Evolutionary conservation across 2,329 filamentous ascomycete species (phyloP).

Genomic region (Aspergillus japonicus): DNA sequence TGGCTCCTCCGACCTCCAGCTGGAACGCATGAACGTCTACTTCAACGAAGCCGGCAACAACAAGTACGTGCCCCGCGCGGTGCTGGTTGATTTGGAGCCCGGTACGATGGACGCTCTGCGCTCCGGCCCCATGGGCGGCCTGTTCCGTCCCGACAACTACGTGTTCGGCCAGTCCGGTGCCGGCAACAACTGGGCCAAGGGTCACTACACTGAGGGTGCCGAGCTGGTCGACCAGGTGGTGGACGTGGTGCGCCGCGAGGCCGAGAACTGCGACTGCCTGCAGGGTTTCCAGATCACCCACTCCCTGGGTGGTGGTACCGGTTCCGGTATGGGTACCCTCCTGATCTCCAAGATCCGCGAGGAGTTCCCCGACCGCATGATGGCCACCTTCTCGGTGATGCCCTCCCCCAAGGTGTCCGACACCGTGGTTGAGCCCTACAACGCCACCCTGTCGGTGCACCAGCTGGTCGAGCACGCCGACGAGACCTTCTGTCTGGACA

Average conservation of each 20-base stretch:
- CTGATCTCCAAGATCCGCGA: slow-evolving; percentile 99
- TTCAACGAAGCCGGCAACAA: slow-evolving; percentile 91
- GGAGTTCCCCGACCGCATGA: slow-evolving; percentile 99
- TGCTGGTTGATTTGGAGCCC: slow-evolving; percentile 98
- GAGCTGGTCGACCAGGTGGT: slow-evolving; percentile 98
- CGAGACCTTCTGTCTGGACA: slow-evolving; percentile 99
- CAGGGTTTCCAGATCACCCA: slow-evolving; percentile 99
- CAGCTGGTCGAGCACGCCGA: slow-evolving; percentile 99
- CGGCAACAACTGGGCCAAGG: slow-evolving; percentile 99
- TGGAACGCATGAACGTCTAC: slow-evolving; percentile 99
- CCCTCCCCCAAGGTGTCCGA: slow-evolving; percentile 99
- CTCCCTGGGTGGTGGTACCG: slow-evolving; percentile 99
- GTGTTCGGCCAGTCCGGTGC: slow-evolving; percentile 99
- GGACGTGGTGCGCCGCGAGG: slow-evolving; percentile 97
- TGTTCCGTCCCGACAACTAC: slow-evolving; percentile 99
- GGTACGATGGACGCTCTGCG: slow-evolving; percentile 99
- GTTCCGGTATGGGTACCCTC: slow-evolving; percentile 99
- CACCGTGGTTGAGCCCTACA: slow-evolving; percentile 99
- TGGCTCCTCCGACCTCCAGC: slow-evolving; percentile 95
- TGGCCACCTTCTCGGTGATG: slow-evolving; percentile 99
- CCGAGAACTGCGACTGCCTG: slow-evolving; percentile 98
- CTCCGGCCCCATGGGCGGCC: slow-evolving; percentile 94
- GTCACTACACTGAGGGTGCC: slow-evolving; percentile 99
- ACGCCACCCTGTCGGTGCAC: slow-evolving; percentile 97
- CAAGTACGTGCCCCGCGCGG: slow-evolving; percentile 99